Base-by-base conservation (phyloP, 345 rosid genomes). In the Boechera stricta region DNA sequence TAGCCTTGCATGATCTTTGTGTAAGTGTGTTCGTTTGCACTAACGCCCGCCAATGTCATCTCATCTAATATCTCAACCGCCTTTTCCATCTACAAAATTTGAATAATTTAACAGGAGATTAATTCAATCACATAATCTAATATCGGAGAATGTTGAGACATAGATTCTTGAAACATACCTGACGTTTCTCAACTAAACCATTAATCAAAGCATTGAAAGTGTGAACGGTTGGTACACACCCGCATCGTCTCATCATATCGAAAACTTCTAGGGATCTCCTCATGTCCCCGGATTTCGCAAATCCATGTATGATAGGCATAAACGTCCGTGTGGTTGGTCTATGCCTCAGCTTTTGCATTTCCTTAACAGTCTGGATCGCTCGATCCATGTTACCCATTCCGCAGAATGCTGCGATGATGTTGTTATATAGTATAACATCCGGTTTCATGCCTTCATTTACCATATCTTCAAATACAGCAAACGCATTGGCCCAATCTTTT, bases 341-440 rank as follows among this genome's bases (percentile, higher is more conserved):
- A 67, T 84, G 90, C 76, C 89, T 90, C 85, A 84, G 83, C 86
- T 84, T 92, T 80, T 89, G 92, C 99, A 95, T 95, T 79, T 88
- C 90, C 71, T 90, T 95, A 38, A 92, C 89, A 60, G 88, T 88
- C 60, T 82, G 78, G 80, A 95, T 78, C 1, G 98, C 99, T 71
- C 99, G 91, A 5, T 87, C 94, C 92, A 92, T 90, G 84, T 88
- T 94, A 77, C 98, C 98, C 99, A 95, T 92, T 67, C 97, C 98
- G 79, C 99, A 95, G 73, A 92, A 92, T 62, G 94, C 99, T 67
- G 82, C 66, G 10, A 95, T 85, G 33, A 92, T 89, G 87, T 90
- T 88, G 85, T 95, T 95, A 60, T 90, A 92, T 8, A 92, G 91
- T 69, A 95, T 83, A 55, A 85, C 94, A 74, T 95, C 99, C 51